Evolutionary conservation across 108 stramenopile species (phyloP), one percentile per base, ranked within the genome.

Genomic region (Pseudonitzschia multistriata): DNA sequence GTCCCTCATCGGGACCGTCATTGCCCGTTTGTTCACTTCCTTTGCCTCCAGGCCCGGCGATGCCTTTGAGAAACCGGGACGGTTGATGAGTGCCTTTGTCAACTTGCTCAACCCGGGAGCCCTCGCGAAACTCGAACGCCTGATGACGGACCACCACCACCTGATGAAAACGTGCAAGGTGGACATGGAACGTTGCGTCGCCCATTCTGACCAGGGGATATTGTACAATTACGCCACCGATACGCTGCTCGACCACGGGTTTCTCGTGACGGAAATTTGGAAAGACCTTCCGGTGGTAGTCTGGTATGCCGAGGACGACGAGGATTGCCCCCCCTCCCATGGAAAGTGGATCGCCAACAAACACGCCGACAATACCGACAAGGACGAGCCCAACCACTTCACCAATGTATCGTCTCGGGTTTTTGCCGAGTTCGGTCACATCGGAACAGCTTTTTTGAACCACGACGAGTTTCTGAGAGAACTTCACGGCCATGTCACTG

Each of bases 181-280:
- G 50, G 50, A 52, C 21, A 52, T 52, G 50, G 50, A 52, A 2
- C 50, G 50, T 8, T 52, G 15, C 50, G 50, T 52, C 22, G 50
- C 8, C 25, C 50, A 52, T 25, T 6, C 50, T 24, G 22, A 10
- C 2, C 50, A 52, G 25, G 50, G 50, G 11, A 25, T 52, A 52
- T 52, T 52, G 50, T 52, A 52, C 50, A 52, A 52, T 25, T 52
- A 52, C 50, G 50, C 50, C 22, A 52, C 50, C 3, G 50, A 52
- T 25, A 52, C 50, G 21, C 2, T 52, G 50, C 2, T 52, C 25
- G 24, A 52, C 8, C 50, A 52, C 50, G 50, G 50, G 22, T 52
- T 52, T 24, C 24, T 25, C 1, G 50, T 52, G 21, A 52, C 50
- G 21, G 50, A 52, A 11, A 52, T 52, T 25, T 7, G 25, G 11